A percentile compares a stretch with the other conserved stretches of the same genome.
phyloP scores from a whole-genome alignment of 208 protist species.

The Sergeia podlipaevii region DNA sequence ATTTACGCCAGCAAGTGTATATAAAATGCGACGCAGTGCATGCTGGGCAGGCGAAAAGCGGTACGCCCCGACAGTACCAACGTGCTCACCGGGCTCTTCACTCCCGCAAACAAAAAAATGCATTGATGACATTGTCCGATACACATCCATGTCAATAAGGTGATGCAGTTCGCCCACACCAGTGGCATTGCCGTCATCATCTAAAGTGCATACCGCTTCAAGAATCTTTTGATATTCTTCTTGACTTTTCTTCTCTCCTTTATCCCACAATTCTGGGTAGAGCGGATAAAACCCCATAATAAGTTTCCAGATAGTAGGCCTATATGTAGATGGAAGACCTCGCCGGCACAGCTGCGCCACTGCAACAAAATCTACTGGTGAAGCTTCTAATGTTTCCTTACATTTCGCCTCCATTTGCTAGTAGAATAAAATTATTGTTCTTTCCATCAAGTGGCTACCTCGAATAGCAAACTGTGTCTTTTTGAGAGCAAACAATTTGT shows the following conservation, averaged over 20 bases:
- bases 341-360: conserved; percentile 37
- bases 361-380: conserved; percentile 22
- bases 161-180: conserved; percentile 10
- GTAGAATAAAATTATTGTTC: no score
- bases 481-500: no score
- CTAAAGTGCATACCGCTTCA: conserved; percentile 13
- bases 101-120: conserved; percentile 57
- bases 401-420: no score
- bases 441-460: no score
- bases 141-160: conserved; percentile 72
- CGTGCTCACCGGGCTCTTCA: neutral
- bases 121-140: conserved; percentile 76
- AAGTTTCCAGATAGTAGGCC: conserved; percentile 60
- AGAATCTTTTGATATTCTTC: conserved; percentile 41
- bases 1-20: conserved; percentile 56
- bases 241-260: conserved; percentile 19
- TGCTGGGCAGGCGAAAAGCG: conserved; percentile 50
- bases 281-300: conserved; percentile 69
- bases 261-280: conserved; percentile 19
- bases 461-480: no score
- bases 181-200: conserved; percentile 22
- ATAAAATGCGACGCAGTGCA: conserved; percentile 61
- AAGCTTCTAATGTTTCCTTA: no score
- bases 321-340: conserved; percentile 34
- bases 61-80: neutral